A percentile compares a stretch with the other conserved stretches of the same genome.
Conservation (phyloP, 164 flowering plant genomes). For the Macadamia tetraphylla region DNA sequence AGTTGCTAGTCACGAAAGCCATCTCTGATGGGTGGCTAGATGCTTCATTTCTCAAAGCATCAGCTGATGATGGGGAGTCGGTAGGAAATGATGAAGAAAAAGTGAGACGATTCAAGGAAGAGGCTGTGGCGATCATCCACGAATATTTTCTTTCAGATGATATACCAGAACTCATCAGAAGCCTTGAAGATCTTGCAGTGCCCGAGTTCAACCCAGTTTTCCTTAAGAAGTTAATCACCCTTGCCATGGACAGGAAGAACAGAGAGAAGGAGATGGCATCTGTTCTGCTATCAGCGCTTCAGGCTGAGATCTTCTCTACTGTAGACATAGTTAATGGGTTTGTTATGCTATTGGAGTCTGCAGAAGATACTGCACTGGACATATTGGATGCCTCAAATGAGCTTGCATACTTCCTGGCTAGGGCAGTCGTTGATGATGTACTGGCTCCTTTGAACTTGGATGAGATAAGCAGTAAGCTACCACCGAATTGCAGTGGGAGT, state of each 20-base stretch:
- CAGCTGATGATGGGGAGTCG: constrained; percentile 33
- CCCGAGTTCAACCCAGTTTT: constrained; percentile 78
- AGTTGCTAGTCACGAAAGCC: constrained; percentile 59
- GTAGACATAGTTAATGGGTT: constrained; percentile 90
- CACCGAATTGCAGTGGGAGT: constrained; percentile 65
- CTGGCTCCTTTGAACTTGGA: constrained; percentile 85
- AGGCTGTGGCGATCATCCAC: constrained; percentile 76
- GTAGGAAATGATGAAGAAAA: constrained; percentile 39
- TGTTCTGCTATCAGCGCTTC: constrained; percentile 83
- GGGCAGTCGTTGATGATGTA: constrained; percentile 96
- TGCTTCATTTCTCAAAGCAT: constrained; percentile 45
- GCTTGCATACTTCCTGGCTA: constrained; percentile 81
- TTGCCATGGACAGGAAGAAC: constrained; percentile 97
- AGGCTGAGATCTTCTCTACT: constrained; percentile 80
- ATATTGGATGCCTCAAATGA: constrained; percentile 91
- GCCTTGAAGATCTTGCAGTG: constrained; percentile 76
- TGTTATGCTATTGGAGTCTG: constrained; percentile 84
- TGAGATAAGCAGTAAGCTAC: constrained; percentile 64
- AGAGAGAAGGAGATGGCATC: constrained; percentile 98
- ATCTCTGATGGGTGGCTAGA: constrained; percentile 91
- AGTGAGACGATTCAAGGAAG: constrained; percentile 62
- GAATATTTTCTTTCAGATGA: constrained; percentile 96
- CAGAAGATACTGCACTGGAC: constrained; percentile 95
- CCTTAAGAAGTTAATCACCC: constrained; percentile 82
- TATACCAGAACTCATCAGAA: constrained; percentile 84